Evolutionary conservation across 495 filamentous ascomycete genomes (phyloP), one percentile per base, ranked within the genome.

Genomic region (Parmelia sp.): DNA sequence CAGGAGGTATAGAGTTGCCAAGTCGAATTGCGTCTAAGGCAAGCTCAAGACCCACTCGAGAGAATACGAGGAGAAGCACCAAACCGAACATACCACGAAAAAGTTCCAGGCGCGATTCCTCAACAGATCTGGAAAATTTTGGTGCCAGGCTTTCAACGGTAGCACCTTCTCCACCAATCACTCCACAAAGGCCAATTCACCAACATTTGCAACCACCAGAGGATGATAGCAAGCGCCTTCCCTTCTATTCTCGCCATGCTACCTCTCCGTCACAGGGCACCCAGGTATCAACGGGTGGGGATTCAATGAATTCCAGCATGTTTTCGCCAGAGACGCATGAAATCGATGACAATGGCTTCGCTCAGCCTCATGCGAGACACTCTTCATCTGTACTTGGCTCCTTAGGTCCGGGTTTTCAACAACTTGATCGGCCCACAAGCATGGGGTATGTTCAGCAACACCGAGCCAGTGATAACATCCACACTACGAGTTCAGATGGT

Each of bases 371-470:
- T 62, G 63, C 64, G 31, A 62, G 70, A 58, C 71, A 71, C 51
- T 70, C 71, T 19, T 71, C 70, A 11, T 72, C 71, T 37, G 71
- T 65, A n/a, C 69, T 72, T 23, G 71, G 71, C 17, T 60, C 64
- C 39, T 65, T 67, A 37, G 65, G 63, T 39, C 71, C 69, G 21
- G 61, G 66, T 71, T 71, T 60, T 49, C 77, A 55, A 31, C 51
- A 68, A 66, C 70, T 78, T 14, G 88, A 89, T 45, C 80, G 83
- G 37, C 84, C 87, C 4, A 82, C 87, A 4, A 89, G 81, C 69
- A 79, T 87, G 69, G 89, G 90, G 1, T 87, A 85, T 68, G 90
- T 93, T n/a, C 78, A 88, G 42, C 86, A 90, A 36, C 86, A 89
- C 65, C 78, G 82, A 40, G 80, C 83, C 0, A 76, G 74, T 42